Conservation (phyloP, 75 land plant species). For the Chamaecyparis obtusa region DNA sequence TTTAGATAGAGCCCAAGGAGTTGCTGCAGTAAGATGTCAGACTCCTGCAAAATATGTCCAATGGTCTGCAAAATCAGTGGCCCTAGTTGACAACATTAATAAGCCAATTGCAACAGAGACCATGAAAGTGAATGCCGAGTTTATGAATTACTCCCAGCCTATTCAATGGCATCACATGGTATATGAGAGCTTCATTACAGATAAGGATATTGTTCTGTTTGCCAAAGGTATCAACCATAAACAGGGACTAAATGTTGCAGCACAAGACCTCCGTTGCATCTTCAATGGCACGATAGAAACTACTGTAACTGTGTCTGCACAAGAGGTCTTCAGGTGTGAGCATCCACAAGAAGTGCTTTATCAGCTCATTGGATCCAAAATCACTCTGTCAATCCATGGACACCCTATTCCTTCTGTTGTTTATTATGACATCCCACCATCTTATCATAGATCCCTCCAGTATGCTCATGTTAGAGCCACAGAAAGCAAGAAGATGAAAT, state of each 20-base stretch:
- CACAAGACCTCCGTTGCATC: constrained; percentile 46
- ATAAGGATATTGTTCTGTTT: constrained; percentile 63
- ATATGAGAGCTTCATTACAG: constrained; percentile 62
- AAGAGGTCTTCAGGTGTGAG: constrained; percentile 84
- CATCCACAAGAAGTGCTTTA: constrained; percentile 30
- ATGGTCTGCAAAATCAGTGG: constrained; percentile 17
- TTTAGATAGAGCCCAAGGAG: constrained; percentile 11
- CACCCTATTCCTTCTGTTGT: constrained; percentile 26
- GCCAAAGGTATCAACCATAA: constrained; percentile 65
- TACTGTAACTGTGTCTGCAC: constrained; percentile 55
- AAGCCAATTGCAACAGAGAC: not conserved
- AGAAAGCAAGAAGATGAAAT: constrained; percentile 2
- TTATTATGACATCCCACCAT: constrained; percentile 15
- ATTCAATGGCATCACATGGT: constrained; percentile 40
- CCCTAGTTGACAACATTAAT: constrained; percentile 1
- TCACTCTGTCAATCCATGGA: constrained; percentile 11
- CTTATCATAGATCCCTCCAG: not conserved
- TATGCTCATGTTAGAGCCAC: not conserved
- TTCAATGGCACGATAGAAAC: constrained; percentile 40
- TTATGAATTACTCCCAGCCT: not conserved
- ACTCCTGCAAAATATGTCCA: constrained; percentile 29
- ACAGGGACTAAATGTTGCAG: constrained; percentile 21
- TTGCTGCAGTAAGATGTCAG: constrained; percentile 30
- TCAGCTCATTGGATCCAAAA: not conserved
- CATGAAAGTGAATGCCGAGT: not conserved